A percentile compares a stretch with the other conserved stretches of the same genome.
These are phyloP conservation scores for Calonectria crousiana DNA, from an alignment of 2,329 filamentous ascomycete species.

Conservation along the genomic window DNA sequence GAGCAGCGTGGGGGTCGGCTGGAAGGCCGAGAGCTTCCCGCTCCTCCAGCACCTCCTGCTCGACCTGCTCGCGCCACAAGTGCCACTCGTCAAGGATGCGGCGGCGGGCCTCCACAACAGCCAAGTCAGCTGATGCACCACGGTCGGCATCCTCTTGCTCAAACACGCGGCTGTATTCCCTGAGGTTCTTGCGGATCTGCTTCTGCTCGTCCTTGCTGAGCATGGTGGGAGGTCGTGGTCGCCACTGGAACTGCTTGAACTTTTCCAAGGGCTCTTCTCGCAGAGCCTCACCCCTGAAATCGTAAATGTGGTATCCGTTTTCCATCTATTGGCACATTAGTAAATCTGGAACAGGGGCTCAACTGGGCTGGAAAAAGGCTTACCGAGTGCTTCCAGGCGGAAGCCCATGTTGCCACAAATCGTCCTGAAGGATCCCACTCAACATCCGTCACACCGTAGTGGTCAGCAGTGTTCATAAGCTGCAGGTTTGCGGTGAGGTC, in stretches of 20 bases:
- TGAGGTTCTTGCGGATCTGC: slow-evolving; percentile 96
- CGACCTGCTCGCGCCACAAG: slow-evolving; percentile 81
- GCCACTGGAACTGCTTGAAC: slow-evolving; percentile 98
- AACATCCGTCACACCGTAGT: slow-evolving; percentile 97
- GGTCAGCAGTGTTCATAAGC: slow-evolving; percentile 92
- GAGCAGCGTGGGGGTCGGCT: slow-evolving; percentile 71
- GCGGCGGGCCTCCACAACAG: slow-evolving; percentile 90
- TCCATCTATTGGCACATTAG: slow-evolving; percentile 79
- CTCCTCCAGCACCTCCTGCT: slow-evolving; percentile 80
- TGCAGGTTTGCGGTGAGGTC: slow-evolving; percentile 95
- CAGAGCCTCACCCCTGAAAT: slow-evolving; percentile 90
- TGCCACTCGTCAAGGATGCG: slow-evolving; percentile 89
- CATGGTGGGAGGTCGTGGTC: slow-evolving; percentile 90
- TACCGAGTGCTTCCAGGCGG: slow-evolving; percentile 96
- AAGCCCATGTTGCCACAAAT: slow-evolving; percentile 93
- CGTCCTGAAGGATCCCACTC: slow-evolving; percentile 98
- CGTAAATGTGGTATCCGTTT: slow-evolving; percentile 98
- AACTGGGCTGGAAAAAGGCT: slow-evolving; percentile 49
- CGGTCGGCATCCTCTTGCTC: slow-evolving; percentile 96
- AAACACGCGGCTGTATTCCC: slow-evolving; percentile 94
- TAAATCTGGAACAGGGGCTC: slow-evolving; percentile 5
- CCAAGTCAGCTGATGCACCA: slow-evolving; percentile 92
- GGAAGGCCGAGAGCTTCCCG: slow-evolving; percentile 75
- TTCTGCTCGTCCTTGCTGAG: slow-evolving; percentile 98
- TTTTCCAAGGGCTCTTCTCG: slow-evolving; percentile 94